Percentiles rank a stretch among this genome's conserved stretches.
These are phyloP conservation scores for Fusarium graminum DNA, from an alignment of 2,329 filamentous ascomycete genomes.

Conservation along the genomic window DNA sequence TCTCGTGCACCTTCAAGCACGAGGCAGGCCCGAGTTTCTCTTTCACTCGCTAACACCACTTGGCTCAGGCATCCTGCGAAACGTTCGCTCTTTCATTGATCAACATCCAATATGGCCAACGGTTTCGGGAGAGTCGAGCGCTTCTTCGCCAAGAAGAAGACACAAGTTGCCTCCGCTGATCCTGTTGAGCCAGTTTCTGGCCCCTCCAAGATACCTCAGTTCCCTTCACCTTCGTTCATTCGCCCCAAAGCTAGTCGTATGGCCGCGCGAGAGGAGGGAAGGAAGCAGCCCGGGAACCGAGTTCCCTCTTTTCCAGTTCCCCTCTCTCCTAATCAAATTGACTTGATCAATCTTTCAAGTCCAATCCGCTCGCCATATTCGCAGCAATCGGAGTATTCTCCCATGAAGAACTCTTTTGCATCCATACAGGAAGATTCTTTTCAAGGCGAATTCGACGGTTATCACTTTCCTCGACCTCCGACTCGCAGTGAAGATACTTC, in stretches of 20 bases:
- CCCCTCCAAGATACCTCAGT: slow-evolving; percentile 54
- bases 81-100: slow-evolving; percentile 43
- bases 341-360: slow-evolving; percentile 29
- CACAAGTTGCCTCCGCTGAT: slow-evolving; percentile 45
- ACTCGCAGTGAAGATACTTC: slow-evolving; percentile 47
- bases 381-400: slow-evolving; percentile 36
- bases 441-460: slow-evolving; percentile 53
- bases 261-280: slow-evolving; percentile 66
- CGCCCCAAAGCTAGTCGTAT: slow-evolving; percentile 67
- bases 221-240: slow-evolving; percentile 68
- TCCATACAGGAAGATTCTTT: slow-evolving; percentile 42
- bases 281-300: slow-evolving; percentile 48
- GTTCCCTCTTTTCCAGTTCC: slow-evolving; percentile 49
- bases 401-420: slow-evolving; percentile 49
- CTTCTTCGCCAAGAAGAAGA: slow-evolving; percentile 63
- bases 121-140: slow-evolving; percentile 65
- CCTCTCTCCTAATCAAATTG: slow-evolving; percentile 36
- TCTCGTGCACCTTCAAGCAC: slow-evolving; percentile 26
- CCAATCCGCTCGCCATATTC: slow-evolving; percentile 29
- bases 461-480: slow-evolving; percentile 56
- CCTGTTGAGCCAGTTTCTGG: slow-evolving; percentile 41
- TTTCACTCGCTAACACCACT: slow-evolving; percentile 43
- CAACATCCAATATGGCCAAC: slow-evolving; percentile 59
- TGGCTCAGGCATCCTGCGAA: slow-evolving; percentile 42
- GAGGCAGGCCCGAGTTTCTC: slow-evolving; percentile 15